A percentile compares a stretch with the other conserved stretches of the same genome.
Conservation (phyloP, 2,329 filamentous ascomycete genomes). For the Trichoderma sp. region DNA sequence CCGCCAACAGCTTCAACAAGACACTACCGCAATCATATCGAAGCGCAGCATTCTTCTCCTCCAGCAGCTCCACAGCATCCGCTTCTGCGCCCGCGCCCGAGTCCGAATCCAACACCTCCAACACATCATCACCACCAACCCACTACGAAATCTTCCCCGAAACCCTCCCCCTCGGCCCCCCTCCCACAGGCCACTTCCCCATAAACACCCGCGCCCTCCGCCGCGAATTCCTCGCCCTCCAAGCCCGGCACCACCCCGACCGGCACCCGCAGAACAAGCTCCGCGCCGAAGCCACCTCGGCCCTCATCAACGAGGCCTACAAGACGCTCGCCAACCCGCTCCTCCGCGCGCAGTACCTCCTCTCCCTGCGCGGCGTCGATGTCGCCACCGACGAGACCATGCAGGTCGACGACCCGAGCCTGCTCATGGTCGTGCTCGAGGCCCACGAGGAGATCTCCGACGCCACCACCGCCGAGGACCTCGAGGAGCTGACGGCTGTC, state of each 20-base stretch:
- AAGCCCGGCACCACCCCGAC: slow-evolving; percentile 77
- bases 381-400: slow-evolving; percentile 78
- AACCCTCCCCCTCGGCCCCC: slow-evolving; percentile 76
- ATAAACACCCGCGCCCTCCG: slow-evolving; percentile 73
- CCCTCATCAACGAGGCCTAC: slow-evolving; percentile 90
- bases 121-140: slow-evolving; percentile 46
- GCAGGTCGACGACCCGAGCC: slow-evolving; percentile 66
- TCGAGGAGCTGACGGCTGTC: slow-evolving; percentile 60
- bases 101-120: neutral
- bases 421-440: slow-evolving; percentile 81
- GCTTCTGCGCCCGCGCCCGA: neutral
- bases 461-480: slow-evolving; percentile 67
- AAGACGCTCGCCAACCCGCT: slow-evolving; percentile 80
- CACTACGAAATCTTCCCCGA: slow-evolving; percentile 89
- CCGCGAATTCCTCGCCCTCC: slow-evolving; percentile 83
- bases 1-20: neutral
- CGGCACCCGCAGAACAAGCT: slow-evolving; percentile 58
- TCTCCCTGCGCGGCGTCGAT: slow-evolving; percentile 74
- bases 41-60: neutral
- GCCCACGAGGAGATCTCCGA: slow-evolving; percentile 75
- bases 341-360: slow-evolving; percentile 83
- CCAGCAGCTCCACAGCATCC: neutral
- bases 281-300: slow-evolving; percentile 75
- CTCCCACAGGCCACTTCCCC: slow-evolving; percentile 74
- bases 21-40: neutral